Percentiles rank a stretch among this genome's conserved stretches.
phyloP scores from a whole-genome alignment of 306 rosid genomes.

The Quercus mongolica region DNA sequence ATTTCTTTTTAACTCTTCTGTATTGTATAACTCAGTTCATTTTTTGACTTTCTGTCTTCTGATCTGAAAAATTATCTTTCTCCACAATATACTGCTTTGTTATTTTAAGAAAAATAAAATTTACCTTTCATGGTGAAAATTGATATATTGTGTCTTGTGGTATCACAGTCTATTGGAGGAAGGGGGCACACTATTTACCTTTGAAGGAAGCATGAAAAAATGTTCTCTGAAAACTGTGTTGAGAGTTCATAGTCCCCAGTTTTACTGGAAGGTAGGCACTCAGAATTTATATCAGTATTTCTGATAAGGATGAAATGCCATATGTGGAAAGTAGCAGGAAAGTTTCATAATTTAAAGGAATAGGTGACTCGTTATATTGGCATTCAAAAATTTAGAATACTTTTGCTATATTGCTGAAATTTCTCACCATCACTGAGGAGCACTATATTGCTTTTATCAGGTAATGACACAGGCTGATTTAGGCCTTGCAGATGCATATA shows the following conservation, averaged over 20 bases:
- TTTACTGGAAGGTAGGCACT: constrained; percentile 82
- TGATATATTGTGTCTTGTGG: constrained; percentile 21
- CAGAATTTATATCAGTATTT: background rate
- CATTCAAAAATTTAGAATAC: background rate
- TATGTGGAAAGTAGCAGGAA: background rate
- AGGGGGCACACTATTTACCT: constrained; percentile 79
- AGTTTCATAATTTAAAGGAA: background rate
- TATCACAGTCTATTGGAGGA: constrained; percentile 70
- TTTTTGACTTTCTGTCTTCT: background rate
- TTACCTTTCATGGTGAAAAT: background rate
- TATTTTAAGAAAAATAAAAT: constrained; percentile 6
- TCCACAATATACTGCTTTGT: background rate
- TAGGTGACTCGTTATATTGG: background rate
- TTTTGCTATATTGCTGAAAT: background rate
- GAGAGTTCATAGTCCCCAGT: constrained; percentile 71
- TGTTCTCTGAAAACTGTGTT: constrained; percentile 43
- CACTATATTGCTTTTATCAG: constrained; percentile 37
- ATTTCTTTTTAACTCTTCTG: background rate
- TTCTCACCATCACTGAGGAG: background rate
- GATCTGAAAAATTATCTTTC: background rate
- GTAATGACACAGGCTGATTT: constrained; percentile 87
- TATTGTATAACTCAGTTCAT: background rate
- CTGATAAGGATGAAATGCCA: background rate
- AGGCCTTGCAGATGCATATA: constrained; percentile 95
- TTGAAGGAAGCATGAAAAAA: constrained; percentile 60